Base-by-base conservation (phyloP, 2,329 filamentous ascomycete genomes). In the Helotiales sp. region DNA sequence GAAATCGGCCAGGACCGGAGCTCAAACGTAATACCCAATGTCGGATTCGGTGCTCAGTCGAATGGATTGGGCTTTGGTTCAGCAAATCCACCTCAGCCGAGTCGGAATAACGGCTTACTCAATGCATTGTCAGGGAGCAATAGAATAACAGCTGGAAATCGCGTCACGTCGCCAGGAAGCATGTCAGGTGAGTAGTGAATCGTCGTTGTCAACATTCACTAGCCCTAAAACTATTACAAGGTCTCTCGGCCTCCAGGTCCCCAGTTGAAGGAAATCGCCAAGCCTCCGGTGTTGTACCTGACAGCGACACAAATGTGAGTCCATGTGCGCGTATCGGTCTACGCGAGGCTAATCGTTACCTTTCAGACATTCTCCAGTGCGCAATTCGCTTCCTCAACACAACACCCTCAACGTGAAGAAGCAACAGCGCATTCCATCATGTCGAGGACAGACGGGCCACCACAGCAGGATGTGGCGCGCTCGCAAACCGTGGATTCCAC, bases 71-170 rank as follows among this genome's bases (percentile, higher is more conserved):
- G 74, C n/a, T 78, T 78, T 69, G 74, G 73, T 15, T 73, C 76
- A 20, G 65, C 65, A 47, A 67, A 76, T 78, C 49, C 74, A 76
- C 47, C 80, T 61, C 81, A 81, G 64, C 77, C 78, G 47, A 82
- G 79, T 65, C 80, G 86, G 64, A 87, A 84, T 13, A 90, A 90
- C 73, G 87, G 87, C 8, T 80, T 90, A 45, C 78, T 90, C 54
- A 90, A 88, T 74, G 88, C 87, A 3, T 78, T 90, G n/a, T 88
- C 87, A 50, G 86, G 86, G 5, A 89, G 85, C 69, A 84, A 79
- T 65, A 81, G 86, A 63, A 77, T 82, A 40, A 78, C 79, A 52
- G 84, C 88, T 28, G 69, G 62, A 20, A 73, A 73, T 57, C 71
- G 74, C n/a, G 70, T 76, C 34, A 67, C 72, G 24, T 77, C 76